Base-by-base conservation (phyloP, 352 stramenopile genomes). In the Phytophthora vignae region DNA sequence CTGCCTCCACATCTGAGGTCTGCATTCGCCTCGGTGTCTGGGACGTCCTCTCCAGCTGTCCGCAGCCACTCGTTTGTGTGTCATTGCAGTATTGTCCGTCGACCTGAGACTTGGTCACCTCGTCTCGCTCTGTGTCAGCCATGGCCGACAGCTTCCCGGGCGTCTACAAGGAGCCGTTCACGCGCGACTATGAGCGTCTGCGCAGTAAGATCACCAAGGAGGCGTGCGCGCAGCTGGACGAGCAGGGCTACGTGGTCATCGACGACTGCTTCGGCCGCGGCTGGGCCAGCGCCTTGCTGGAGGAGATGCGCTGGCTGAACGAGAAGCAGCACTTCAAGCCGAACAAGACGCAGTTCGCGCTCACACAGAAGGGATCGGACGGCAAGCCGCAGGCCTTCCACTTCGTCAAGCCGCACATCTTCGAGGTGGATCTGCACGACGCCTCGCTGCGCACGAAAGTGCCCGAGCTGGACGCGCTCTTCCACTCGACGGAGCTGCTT, bases 371-470 rank as follows among this genome's bases (percentile, higher is more conserved):
- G 10, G 64, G 64, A 11, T 60, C 40, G 4, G 58, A 76, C 25
- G 60, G 63, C 49, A 67, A 71, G 44, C 64, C 66, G 7, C 72
- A 81, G 63, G 75, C 81, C 29, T 79, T 82, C 29, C 78, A 91
- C 67, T 93, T 90, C 50, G 67, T 84, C 66, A 96, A 96, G 78
- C 89, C 89, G n/a, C 76, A 94, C 69, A 94, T 96, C 65, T 96
- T 80, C 40, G 89, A 96, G 55, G 82, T 91, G 27, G 89, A 96
- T 70, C 67, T 96, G 36, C 87, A 95, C 63, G 88, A 94, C 64
- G 82, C 77, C 1, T 60, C 52, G 6, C 65, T 92, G 54, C 77
- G 87, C 10, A 56, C 59, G 8, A 85, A 85, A 54, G 84, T 92
- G 33, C 84, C 81, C 2, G 82, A 92, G 66, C 79, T 92, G 5